phyloP scores from a whole-genome alignment of 441 rosid genomes.

The Theobroma grandiflorum region DNA sequence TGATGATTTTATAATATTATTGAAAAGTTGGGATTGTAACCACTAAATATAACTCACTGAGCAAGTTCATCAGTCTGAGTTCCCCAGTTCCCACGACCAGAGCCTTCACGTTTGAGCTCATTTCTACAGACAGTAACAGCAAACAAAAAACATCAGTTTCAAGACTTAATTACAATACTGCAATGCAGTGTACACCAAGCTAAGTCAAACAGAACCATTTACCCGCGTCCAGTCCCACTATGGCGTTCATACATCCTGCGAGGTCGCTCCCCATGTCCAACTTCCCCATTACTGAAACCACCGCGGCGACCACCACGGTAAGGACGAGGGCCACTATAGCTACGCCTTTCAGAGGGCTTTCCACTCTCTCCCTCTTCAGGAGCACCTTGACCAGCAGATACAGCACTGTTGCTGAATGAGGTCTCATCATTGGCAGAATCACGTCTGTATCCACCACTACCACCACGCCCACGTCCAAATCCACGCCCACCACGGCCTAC shows the following conservation, averaged over 20 bases:
- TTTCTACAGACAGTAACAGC: slow-evolving; percentile 36
- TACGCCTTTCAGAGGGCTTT: slow-evolving; percentile 36
- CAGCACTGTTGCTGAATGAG: slow-evolving; percentile 25
- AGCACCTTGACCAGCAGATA: slow-evolving; percentile 33
- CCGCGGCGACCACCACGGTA: slow-evolving; percentile 69
- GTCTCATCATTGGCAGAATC: slow-evolving; percentile 34
- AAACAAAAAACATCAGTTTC: slow-evolving; percentile 1
- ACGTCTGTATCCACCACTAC: slow-evolving; percentile 30
- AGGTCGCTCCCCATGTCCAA: slow-evolving; percentile 59
- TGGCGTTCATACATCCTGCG: slow-evolving; percentile 66
- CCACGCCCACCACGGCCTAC: slow-evolving; percentile 39
- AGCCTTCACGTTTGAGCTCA: slow-evolving; percentile 71
- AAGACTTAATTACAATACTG: background rate
- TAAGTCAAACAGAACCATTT: slow-evolving; percentile 23
- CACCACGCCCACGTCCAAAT: slow-evolving; percentile 33
- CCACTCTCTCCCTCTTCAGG: slow-evolving; percentile 37
- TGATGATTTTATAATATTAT: background rate
- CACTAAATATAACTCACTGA: slow-evolving; percentile 49
- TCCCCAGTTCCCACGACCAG: slow-evolving; percentile 87
- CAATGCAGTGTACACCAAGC: background rate
- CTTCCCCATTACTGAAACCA: slow-evolving; percentile 58
- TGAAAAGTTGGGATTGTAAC: background rate
- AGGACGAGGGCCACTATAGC: slow-evolving; percentile 32
- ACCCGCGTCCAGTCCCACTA: slow-evolving; percentile 86
- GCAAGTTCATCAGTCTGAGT: slow-evolving; percentile 63